A percentile compares a stretch with the other conserved stretches of the same genome.
Evolutionary conservation across 768 basidiomycete genomes (phyloP).

Genomic region (Tubosaeta sp.): DNA sequence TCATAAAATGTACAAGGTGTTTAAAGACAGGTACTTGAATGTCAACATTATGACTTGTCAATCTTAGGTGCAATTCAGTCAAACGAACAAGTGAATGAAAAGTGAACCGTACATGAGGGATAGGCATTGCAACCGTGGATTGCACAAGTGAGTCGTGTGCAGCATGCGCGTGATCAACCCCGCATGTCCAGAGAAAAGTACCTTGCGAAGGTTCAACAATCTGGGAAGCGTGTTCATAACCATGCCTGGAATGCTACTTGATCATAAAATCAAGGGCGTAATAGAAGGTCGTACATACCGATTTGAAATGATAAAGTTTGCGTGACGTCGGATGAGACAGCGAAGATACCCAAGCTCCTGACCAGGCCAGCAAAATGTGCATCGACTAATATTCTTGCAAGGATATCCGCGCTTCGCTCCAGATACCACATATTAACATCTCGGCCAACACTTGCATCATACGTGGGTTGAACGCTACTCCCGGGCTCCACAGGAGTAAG

Average conservation of each 20-base stretch:
- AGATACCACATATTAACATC: slow-evolving; percentile 46
- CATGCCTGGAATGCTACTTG: slow-evolving; percentile 44
- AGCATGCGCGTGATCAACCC: slow-evolving; percentile 52
- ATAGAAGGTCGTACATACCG: slow-evolving; percentile 34
- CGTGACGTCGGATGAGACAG: slow-evolving; percentile 43
- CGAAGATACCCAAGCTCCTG: slow-evolving; percentile 55
- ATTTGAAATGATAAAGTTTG: slow-evolving; percentile 61
- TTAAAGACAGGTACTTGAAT: slow-evolving; percentile 47
- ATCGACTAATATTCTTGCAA: slow-evolving; percentile 63
- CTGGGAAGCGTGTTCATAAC: slow-evolving; percentile 65
- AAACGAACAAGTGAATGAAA: not conserved
- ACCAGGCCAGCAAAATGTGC: slow-evolving; percentile 54
- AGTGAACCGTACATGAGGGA: slow-evolving; percentile 45
- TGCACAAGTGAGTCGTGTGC: slow-evolving; percentile 46
- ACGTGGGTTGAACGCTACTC: slow-evolving; percentile 10
- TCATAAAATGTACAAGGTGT: slow-evolving; percentile 57
- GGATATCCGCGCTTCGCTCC: slow-evolving; percentile 66
- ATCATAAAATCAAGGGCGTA: not conserved
- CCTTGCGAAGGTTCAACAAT: slow-evolving; percentile 52
- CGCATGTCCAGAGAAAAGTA: slow-evolving; percentile 55
- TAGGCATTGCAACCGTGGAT: slow-evolving; percentile 51
- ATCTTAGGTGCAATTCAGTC: slow-evolving; percentile 10
- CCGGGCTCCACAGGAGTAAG: slow-evolving; percentile 37
- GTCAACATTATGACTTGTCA: slow-evolving; percentile 40
- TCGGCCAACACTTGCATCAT: slow-evolving; percentile 11